These are phyloP conservation scores for Roridomyces roridus DNA, from an alignment of 768 basidiomycete species.

Conservation along the genomic window DNA sequence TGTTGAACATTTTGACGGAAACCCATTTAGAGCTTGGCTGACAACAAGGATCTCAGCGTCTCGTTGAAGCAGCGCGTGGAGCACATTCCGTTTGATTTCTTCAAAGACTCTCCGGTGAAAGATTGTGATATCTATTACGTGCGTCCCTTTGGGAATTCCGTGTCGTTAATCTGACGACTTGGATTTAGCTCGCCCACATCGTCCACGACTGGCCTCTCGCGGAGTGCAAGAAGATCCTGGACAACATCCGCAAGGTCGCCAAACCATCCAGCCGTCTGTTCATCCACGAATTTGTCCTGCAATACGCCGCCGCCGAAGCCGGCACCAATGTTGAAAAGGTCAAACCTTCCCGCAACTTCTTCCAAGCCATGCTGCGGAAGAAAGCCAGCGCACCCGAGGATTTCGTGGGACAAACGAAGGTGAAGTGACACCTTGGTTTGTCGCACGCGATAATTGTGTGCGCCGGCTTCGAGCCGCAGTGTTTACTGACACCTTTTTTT, in stretches of 20 bases:
- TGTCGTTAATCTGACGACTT: not conserved
- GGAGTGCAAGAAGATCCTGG: too few relatives aligned
- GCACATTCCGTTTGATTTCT: slow-evolving; percentile 33
- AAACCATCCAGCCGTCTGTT: too few relatives aligned
- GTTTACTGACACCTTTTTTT: not conserved
- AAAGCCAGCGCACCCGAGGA: slow-evolving; percentile 26
- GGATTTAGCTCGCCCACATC: too few relatives aligned
- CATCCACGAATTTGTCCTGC: too few relatives aligned
- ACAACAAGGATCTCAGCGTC: too few relatives aligned
- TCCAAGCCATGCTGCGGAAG: slow-evolving; percentile 38
- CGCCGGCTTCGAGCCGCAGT: too few relatives aligned
- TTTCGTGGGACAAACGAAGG: not conserved
- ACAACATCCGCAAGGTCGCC: too few relatives aligned
- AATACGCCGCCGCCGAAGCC: too few relatives aligned
- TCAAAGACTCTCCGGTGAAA: slow-evolving; percentile 27
- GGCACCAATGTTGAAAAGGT: slow-evolving; percentile 33
- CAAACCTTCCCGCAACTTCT: slow-evolving; percentile 25
- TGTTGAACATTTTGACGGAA: too few relatives aligned
- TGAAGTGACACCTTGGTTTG: not conserved
- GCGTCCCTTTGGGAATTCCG: not conserved
- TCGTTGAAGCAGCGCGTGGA: slow-evolving; percentile 17
- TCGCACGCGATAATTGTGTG: not conserved
- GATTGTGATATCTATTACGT: slow-evolving; percentile 35
- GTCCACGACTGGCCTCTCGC: slow-evolving; percentile 42
- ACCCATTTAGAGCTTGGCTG: too few relatives aligned